Evolutionary conservation across 2,329 filamentous ascomycete species (phyloP).

Genomic region (Hypoxylon sp.): DNA sequence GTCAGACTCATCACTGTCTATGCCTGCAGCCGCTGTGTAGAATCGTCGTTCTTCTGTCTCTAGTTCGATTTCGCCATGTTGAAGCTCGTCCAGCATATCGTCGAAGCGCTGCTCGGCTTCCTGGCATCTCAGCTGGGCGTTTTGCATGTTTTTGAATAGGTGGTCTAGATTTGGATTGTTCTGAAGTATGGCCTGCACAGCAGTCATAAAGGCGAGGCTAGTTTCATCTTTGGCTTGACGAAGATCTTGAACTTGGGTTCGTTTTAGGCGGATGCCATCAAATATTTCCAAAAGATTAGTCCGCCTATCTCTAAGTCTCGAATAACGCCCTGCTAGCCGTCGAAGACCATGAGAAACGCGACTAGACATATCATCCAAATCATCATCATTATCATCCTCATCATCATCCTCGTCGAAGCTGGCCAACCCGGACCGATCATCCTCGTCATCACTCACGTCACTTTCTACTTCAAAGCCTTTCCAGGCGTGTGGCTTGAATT

Average conservation of each 20-base stretch:
- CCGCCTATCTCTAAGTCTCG: conserved; percentile 31
- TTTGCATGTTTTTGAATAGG: conserved; percentile 41
- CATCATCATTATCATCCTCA: conserved; percentile 14
- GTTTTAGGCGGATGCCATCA: conserved; percentile 34
- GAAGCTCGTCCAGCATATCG: conserved; percentile 42
- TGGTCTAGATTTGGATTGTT: conserved; percentile 32
- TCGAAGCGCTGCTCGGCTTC: conserved; percentile 44
- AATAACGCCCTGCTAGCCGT: conserved; percentile 35
- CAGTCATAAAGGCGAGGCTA: conserved; percentile 41
- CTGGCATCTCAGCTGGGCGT: conserved; percentile 33
- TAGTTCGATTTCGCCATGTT: conserved; percentile 37
- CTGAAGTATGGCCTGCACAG: conserved; percentile 38
- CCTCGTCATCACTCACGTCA: conserved; percentile 24
- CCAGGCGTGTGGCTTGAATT: conserved; percentile 15
- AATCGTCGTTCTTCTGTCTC: conserved; percentile 41
- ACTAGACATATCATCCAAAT: conserved; percentile 18
- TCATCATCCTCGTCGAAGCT: conserved; percentile 22
- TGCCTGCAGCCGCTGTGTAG: conserved; percentile 36
- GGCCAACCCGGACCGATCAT: conserved; percentile 4
- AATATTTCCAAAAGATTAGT: conserved; percentile 35
- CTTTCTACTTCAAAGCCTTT: conserved; percentile 15
- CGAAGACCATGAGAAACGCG: conserved; percentile 18
- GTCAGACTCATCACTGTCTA: conserved; percentile 21
- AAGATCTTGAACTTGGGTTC: conserved; percentile 34
- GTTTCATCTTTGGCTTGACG: conserved; percentile 40